Conservation (phyloP, 805 yeast species). For the Isabelozyma gotoi region DNA sequence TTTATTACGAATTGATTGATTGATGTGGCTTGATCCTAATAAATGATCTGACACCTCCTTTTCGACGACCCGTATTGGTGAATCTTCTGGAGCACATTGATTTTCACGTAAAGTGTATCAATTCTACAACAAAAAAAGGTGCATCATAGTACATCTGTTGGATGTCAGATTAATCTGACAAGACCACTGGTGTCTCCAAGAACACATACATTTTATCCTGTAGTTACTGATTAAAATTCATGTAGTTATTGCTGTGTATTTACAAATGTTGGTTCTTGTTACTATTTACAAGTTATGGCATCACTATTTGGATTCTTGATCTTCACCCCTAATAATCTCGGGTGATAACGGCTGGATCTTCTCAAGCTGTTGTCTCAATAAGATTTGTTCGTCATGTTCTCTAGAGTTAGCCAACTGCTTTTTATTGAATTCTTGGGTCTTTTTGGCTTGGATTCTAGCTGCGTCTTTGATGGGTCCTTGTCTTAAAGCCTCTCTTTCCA, state of each 20-base stretch:
- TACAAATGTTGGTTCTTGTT: not conserved
- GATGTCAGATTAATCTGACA: constrained; percentile 12
- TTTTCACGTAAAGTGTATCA: constrained; percentile 8
- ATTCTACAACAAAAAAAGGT: constrained; percentile 28
- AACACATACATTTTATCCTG: constrained; percentile 36
- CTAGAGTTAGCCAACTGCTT: constrained; percentile 53
- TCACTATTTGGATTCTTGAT: constrained; percentile 6
- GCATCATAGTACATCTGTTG: constrained; percentile 51
- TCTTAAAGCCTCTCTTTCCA: constrained; percentile 69
- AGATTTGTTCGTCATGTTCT: constrained; percentile 67
- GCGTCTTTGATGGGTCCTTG: constrained; percentile 88
- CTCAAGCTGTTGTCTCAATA: constrained; percentile 56
- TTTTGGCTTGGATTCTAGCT: constrained; percentile 53
- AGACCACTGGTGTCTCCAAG: constrained; percentile 51
- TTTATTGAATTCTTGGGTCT: constrained; percentile 35
- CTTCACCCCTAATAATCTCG: constrained; percentile 36
- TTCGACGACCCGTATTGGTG: constrained; percentile 44
- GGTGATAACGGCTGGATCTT: constrained; percentile 56
- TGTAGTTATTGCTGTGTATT: not conserved
- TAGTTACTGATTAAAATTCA: no score
- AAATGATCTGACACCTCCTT: constrained; percentile 30
- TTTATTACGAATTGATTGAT: not conserved
- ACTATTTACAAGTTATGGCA: not conserved
- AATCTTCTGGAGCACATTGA: constrained; percentile 36
- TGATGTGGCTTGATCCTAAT: not conserved